Evolutionary conservation across 1,139 yeast genomes (phyloP).

Genomic region (Nakaseomyces nivariensis): DNA sequence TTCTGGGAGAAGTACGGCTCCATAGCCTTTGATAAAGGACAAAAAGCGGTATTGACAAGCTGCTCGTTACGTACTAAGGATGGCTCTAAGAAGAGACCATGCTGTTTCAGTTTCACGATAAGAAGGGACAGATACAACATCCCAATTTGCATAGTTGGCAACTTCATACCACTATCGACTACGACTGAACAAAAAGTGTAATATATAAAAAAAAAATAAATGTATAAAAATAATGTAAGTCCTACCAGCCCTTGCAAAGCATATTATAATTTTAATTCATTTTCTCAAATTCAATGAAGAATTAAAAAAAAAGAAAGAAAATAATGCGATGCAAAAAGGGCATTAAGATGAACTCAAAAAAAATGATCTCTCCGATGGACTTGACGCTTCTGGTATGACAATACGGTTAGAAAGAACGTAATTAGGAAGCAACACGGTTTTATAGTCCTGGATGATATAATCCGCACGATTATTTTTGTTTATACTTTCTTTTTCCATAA

Average conservation of each 20-base stretch:
- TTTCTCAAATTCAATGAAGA: background rate
- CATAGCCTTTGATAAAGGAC: constrained; percentile 91
- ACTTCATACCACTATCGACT: constrained; percentile 66
- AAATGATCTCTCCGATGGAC: constrained; percentile 52
- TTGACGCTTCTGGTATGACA: constrained; percentile 41
- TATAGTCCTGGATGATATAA: constrained; percentile 47
- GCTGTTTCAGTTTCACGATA: constrained; percentile 92
- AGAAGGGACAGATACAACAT: constrained; percentile 88
- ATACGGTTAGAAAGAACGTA: constrained; percentile 31
- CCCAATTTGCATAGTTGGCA: constrained; percentile 94
- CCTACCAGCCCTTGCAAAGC: constrained; percentile 50
- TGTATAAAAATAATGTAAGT: constrained; percentile 33
- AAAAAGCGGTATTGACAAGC: constrained; percentile 87
- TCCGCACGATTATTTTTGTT: constrained; percentile 44
- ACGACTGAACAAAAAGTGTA: background rate
- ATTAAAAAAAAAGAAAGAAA: background rate
- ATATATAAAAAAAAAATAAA: background rate
- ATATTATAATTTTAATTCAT: constrained; percentile 9
- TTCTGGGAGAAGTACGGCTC: constrained; percentile 98
- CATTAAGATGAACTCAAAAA: constrained; percentile 45
- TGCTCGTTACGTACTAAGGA: constrained; percentile 80
- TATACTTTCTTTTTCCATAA: constrained; percentile 4
- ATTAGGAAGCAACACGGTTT: constrained; percentile 47
- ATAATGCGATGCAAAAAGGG: constrained; percentile 30
- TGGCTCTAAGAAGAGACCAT: constrained; percentile 70